These are phyloP conservation scores for Thermochaetoides thermophila DNA, from an alignment of 495 filamentous ascomycete genomes.

Conservation along the genomic window DNA sequence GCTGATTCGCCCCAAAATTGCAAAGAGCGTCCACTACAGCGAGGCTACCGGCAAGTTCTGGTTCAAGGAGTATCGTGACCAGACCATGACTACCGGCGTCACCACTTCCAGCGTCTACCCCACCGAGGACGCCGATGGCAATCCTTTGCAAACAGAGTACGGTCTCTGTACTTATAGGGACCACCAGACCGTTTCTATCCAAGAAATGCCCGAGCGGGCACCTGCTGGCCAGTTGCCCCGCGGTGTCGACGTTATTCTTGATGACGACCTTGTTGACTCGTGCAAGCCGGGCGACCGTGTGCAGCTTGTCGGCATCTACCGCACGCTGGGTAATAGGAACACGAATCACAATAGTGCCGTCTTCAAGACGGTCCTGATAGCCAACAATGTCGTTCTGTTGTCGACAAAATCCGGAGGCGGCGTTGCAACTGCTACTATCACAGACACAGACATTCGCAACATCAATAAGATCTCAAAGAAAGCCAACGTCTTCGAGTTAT, in stretches of 20 bases:
- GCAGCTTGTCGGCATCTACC: slow-evolving; percentile 86
- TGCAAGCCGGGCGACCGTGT: slow-evolving; percentile 94
- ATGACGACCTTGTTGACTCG: slow-evolving; percentile 90
- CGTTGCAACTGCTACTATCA: slow-evolving; percentile 80
- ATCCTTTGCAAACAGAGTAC: slow-evolving; percentile 80
- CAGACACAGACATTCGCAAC: slow-evolving; percentile 95
- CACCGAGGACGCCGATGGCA: slow-evolving; percentile 76
- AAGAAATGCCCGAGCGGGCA: slow-evolving; percentile 98
- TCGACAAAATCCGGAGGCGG: slow-evolving; percentile 94
- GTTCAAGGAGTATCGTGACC: slow-evolving; percentile 77
- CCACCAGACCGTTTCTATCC: slow-evolving; percentile 95
- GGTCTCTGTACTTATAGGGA: slow-evolving; percentile 91
- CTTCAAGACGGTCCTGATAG: slow-evolving; percentile 84
- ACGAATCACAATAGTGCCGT: slow-evolving; percentile 71
- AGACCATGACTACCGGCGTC: slow-evolving; percentile 87
- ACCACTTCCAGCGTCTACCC: slow-evolving; percentile 85
- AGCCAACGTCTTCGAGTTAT: slow-evolving; percentile 78
- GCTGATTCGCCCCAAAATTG: slow-evolving; percentile 86
- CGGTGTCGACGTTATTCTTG: slow-evolving; percentile 93
- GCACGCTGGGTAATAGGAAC: slow-evolving; percentile 88
- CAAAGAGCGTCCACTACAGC: slow-evolving; percentile 93
- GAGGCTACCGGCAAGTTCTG: slow-evolving; percentile 73
- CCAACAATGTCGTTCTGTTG: slow-evolving; percentile 88
- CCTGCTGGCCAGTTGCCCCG: slow-evolving; percentile 91
- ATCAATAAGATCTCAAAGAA: slow-evolving; percentile 98